Conservation (phyloP, 345 rosid species). For the Hibiscus syriacus region DNA sequence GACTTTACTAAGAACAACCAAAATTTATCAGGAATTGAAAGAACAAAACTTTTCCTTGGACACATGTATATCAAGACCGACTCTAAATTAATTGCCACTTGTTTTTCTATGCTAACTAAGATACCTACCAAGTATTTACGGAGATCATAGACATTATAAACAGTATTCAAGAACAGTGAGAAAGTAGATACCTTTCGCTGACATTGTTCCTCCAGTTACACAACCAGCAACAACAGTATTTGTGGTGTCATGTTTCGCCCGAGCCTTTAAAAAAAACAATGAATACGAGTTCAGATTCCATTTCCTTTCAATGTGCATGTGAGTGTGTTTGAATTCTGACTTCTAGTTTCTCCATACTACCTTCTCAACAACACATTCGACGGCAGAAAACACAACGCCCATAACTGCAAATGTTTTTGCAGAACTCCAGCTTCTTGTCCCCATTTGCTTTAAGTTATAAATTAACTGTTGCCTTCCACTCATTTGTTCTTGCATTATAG, state of each 20-base stretch:
- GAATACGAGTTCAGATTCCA: neutral
- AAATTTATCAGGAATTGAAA: neutral
- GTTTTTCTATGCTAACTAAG: neutral
- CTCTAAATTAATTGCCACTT: neutral
- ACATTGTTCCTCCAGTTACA: slow-evolving; percentile 78
- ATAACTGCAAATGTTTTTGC: slow-evolving; percentile 89
- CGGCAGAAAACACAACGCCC: slow-evolving; percentile 87
- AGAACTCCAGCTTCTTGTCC: slow-evolving; percentile 73
- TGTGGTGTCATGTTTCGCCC: slow-evolving; percentile 79
- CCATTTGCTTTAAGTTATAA: slow-evolving; percentile 74
- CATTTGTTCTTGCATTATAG: slow-evolving; percentile 67
- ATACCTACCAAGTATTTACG: neutral
- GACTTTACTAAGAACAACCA: neutral
- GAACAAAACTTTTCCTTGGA: neutral
- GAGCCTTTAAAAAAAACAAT: slow-evolving; percentile 39
- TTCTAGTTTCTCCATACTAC: slow-evolving; percentile 25
- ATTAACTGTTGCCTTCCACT: slow-evolving; percentile 70
- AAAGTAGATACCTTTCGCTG: slow-evolving; percentile 60
- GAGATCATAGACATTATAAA: neutral
- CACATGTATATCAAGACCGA: neutral
- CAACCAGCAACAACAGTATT: slow-evolving; percentile 88
- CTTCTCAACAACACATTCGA: slow-evolving; percentile 90
- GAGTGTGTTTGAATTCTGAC: neutral
- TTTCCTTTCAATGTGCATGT: neutral
- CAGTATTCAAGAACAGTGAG: neutral